Evolutionary conservation across 805 yeast species (phyloP).

Genomic region (Cyberlindnera nakhonratchasimensis): DNA sequence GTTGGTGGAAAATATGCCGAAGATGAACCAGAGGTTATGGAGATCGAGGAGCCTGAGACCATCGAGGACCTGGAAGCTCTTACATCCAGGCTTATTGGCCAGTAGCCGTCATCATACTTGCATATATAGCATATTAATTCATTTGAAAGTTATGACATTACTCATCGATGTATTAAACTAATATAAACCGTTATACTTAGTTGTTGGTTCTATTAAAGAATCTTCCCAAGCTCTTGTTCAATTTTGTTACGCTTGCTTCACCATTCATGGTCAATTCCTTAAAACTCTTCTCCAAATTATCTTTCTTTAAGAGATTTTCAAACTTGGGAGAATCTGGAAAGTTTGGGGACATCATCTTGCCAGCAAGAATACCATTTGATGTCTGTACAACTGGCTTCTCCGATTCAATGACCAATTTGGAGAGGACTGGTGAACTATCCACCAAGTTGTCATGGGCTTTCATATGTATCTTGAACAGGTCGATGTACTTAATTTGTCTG

Average conservation of each 20-base stretch:
- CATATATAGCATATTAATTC: constrained; percentile 2
- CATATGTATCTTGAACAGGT: constrained; percentile 27
- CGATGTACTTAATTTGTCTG: constrained; percentile 24
- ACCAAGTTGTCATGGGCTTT: constrained; percentile 25
- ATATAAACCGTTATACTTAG: background rate
- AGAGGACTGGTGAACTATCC: constrained; percentile 28
- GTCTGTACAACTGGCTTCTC: constrained; percentile 5
- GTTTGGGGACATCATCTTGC: constrained; percentile 20
- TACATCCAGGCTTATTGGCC: constrained; percentile 44
- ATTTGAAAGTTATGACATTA: background rate
- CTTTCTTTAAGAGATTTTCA: constrained; percentile 29
- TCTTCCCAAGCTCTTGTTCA: constrained; percentile 68
- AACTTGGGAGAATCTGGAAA: constrained; percentile 26
- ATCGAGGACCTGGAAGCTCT: constrained; percentile 92
- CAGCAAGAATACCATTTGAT: constrained; percentile 10
- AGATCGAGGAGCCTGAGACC: constrained; percentile 84
- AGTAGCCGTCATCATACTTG: constrained; percentile 1
- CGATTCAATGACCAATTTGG: constrained; percentile 20
- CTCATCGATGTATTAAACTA: background rate
- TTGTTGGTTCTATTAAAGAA: constrained; percentile 41
- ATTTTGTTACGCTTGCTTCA: constrained; percentile 58
- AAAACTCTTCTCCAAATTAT: constrained; percentile 33
- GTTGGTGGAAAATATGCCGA: constrained; percentile 28
- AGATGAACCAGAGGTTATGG: constrained; percentile 41
- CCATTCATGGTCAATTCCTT: constrained; percentile 42